Base-by-base conservation (phyloP, 2,329 filamentous ascomycete genomes). In the Diaporthe velutina region DNA sequence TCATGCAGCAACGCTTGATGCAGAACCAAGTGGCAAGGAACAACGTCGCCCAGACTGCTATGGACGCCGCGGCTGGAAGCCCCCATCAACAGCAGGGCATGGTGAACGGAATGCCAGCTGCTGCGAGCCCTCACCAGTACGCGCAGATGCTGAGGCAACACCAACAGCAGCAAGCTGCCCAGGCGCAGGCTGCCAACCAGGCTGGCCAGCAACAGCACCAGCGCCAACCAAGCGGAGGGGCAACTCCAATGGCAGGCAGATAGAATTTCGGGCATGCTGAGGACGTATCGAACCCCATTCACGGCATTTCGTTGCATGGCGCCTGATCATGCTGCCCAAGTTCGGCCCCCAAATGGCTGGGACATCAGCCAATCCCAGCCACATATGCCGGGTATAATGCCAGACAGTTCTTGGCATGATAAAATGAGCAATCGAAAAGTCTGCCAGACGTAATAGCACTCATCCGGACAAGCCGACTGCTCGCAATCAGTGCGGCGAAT, bases 141-240 rank as follows among this genome's bases (percentile, higher is more conserved):
- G 90, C 90, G 1, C 89, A 90, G 73, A 83, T 91, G 45, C 85
- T 91, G 12, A 83, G 90, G 58, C 88, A 90, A 52, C 90, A 91
- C 77, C 89, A 90, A 76, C 84, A 85, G 38, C 87, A 86, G 74
- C 79, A 79, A 50, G 78, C 70, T 19, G 67, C 58, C 22, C 75
- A 78, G 42, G 45, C 57, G 25, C 68, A 54, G 17, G 79, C 77
- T 5, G 79, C 77, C 4, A 81, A 82, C n/a, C 78, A 78, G 25
- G 79, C 78, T 76, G 79, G 75, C 71, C 82, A 79, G 40, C 83
- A 73, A 12, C 73, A 58, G 58, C 73, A 76, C 10, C 74, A 75
- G 42, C 74, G 74, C 17, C 75, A 76, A 52, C 70, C 57, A 30
- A 78, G 75, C 48, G 75, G 57, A 28, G 55, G 75, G 6, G 75